Evolutionary conservation across 306 rosid species (phyloP), one percentile per base, ranked within the genome.

Genomic region (Spatholobus suberectus): DNA sequence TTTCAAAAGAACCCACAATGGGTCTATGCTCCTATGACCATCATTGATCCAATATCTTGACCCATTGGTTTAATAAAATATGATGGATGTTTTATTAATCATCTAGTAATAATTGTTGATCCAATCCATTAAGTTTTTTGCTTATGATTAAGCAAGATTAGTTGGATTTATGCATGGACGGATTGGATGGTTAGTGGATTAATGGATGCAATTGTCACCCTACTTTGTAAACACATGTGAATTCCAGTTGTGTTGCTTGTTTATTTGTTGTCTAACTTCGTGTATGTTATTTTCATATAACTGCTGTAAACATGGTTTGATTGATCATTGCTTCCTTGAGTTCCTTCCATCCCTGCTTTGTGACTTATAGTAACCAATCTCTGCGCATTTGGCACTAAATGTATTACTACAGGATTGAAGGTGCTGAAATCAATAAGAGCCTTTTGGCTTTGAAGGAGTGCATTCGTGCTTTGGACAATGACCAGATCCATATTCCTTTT

Each of bases 381-480:
- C 70, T 55, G 85, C 5, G n/a, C 43, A 70, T 62, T 59, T 40
- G 34, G 76, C 26, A 74, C 63, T 78, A 26, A 7, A n/a, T 54
- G 70, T 44, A 76, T 52, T 43, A 44, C 54, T 44, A 7, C 90
- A 96, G 99, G 89, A 96, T 96, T 78, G 99, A 96, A 81, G 99
- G 99, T 79, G 98, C 98, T 73, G 99, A 93, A 87, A 96, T 96
- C 73, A 96, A 96, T 79, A 96, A 93, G 89, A 93, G 98, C 81
- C 99, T 96, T 90, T 88, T 96, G 89, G 99, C 98, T 37, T 90
- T 96, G 73, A 96, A 96, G 89, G 99, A 96, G 85, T 96, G 99
- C 86, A 96, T 96, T 24, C 97, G 98, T 79, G 99, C 98, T 75
- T 85, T 96, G 91, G 99, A 96, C 91, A 96, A 92, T 80, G 99